phyloP scores from a whole-genome alignment of 169 alveolate species.

The Besnoitia besnoiti region DNA sequence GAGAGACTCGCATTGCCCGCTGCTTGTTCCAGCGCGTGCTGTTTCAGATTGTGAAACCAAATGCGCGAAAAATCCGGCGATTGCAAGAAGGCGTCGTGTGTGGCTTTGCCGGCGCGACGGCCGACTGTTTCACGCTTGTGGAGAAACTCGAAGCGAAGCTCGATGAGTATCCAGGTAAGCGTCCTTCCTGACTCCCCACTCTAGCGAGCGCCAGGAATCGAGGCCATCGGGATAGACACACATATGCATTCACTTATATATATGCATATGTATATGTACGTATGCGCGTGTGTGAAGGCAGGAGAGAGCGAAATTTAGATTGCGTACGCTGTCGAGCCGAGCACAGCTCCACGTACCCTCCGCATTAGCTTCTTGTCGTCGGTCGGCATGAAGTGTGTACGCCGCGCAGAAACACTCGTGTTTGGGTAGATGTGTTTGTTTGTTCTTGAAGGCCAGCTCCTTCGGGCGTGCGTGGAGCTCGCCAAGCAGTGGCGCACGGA shows the following conservation, averaged over 20 bases:
- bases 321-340: neutral
- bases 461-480: constrained; percentile 84
- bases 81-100: constrained; percentile 73
- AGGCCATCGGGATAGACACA: neutral
- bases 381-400: no score
- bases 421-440: no score
- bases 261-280: constrained; percentile 15
- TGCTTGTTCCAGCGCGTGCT: neutral
- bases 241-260: neutral
- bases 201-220: neutral
- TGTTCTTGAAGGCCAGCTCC: constrained; percentile 75
- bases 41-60: constrained; percentile 77
- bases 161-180: constrained; percentile 82
- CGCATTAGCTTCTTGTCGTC: no score
- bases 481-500: constrained; percentile 87
- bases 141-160: constrained; percentile 82
- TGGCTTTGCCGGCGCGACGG: constrained; percentile 89
- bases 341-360: no score
- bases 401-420: no score
- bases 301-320: neutral
- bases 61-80: constrained; percentile 77
- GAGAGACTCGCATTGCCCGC: no score
- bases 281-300: no score
- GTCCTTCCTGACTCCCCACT: neutral
- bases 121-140: constrained; percentile 82